phyloP scores from a whole-genome alignment of 139 green algal genomes.

The Yamagishiella unicocca region DNA sequence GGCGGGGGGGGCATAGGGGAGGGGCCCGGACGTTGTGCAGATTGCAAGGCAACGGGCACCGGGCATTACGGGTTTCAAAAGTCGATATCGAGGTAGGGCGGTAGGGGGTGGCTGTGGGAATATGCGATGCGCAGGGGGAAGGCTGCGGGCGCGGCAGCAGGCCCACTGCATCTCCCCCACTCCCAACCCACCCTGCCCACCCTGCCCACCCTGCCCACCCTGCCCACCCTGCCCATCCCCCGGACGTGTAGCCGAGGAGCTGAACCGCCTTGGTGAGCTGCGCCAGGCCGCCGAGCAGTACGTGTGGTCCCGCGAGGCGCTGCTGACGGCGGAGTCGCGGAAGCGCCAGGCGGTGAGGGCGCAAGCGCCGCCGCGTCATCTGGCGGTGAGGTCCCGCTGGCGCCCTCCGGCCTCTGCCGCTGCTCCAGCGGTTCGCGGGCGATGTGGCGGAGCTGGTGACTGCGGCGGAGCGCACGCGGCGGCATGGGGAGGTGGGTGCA shows the following conservation, averaged over 20 bases:
- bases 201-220: too few relatives aligned
- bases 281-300: neutral
- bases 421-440: neutral
- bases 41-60: too few relatives aligned
- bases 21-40: too few relatives aligned
- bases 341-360: neutral
- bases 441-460: neutral
- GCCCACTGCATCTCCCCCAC: too few relatives aligned
- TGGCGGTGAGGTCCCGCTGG: neutral
- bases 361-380: neutral
- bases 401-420: neutral
- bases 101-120: too few relatives aligned
- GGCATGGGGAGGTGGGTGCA: too few relatives aligned
- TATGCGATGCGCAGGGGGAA: too few relatives aligned
- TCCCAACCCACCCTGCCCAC: too few relatives aligned
- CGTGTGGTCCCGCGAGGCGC: neutral
- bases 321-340: neutral
- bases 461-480: slow-evolving; percentile 10
- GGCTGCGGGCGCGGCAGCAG: too few relatives aligned
- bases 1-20: neutral
- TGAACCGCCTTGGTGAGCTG: neutral
- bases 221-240: too few relatives aligned
- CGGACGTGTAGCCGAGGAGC: slow-evolving; percentile 11
- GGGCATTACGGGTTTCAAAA: too few relatives aligned
- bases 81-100: too few relatives aligned